Evolutionary conservation across 148 eudicot species (phyloP).

Genomic region (Amaranthus hypochondriacus): DNA sequence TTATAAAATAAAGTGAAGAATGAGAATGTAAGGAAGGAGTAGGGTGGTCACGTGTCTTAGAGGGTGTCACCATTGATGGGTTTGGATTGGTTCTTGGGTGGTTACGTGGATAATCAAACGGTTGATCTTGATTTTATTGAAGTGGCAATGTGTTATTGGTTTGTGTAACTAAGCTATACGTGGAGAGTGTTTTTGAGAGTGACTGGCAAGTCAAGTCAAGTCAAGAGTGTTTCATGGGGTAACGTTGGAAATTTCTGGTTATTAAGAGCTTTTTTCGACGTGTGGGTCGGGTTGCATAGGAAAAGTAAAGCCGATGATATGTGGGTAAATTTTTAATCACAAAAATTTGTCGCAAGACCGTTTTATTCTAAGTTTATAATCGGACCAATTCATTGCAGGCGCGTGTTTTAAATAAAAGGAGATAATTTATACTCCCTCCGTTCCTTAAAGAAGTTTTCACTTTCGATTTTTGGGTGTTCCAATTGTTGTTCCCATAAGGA

Average conservation of each 20-base stretch:
- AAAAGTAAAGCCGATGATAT: no score
- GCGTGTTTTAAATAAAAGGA: no score
- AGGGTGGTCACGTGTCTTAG: slow-evolving; percentile 25
- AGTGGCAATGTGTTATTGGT: slow-evolving; percentile 60
- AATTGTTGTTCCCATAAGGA: no score
- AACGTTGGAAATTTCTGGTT: neutral
- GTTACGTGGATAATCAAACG: slow-evolving; percentile 60
- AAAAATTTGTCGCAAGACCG: no score
- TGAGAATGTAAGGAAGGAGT: neutral
- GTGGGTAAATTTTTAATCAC: no score
- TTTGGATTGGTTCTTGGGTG: slow-evolving; percentile 33
- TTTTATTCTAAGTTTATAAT: no score
- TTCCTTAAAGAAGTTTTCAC: no score
- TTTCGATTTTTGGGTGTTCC: no score
- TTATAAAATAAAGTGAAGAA: slow-evolving; percentile 10
- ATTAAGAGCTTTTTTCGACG: no score
- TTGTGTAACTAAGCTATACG: slow-evolving; percentile 28
- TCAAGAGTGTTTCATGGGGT: neutral
- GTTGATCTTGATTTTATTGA: neutral
- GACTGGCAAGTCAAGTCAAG: slow-evolving; percentile 2
- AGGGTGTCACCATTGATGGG: slow-evolving; percentile 28
- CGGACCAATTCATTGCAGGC: no score
- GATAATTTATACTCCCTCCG: no score
- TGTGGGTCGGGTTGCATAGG: no score
- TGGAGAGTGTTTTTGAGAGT: slow-evolving; percentile 19